Conservation (phyloP, 202 grass and related monocot genomes). For the Bolboschoenoplectus hybrid region DNA sequence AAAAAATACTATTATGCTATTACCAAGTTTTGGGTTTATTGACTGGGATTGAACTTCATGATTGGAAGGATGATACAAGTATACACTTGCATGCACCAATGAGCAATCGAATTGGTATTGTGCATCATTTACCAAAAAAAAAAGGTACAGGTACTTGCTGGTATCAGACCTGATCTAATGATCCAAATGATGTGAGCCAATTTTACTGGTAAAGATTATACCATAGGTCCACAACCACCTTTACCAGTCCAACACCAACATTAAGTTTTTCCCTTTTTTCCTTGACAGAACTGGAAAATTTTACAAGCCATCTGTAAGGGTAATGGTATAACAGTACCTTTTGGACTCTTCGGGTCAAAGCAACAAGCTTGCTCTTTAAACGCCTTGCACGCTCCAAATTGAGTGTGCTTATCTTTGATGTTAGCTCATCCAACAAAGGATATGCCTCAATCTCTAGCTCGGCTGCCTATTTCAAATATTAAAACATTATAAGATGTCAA, state of each 20-base stretch:
- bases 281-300: not conserved
- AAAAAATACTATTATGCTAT: not conserved
- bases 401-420: constrained; percentile 68
- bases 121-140: not conserved
- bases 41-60: not conserved
- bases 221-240: constrained; percentile 1
- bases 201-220: constrained; percentile 24
- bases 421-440: constrained; percentile 81
- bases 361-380: constrained; percentile 91
- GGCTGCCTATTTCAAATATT: constrained; percentile 54
- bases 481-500: constrained; percentile 8
- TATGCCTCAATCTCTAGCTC: constrained; percentile 90
- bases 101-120: not conserved
- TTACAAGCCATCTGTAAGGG: not conserved
- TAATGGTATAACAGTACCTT: constrained; percentile 59
- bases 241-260: not conserved
- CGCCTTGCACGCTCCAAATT: constrained; percentile 77
- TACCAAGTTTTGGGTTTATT: not conserved
- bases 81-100: constrained; percentile 18
- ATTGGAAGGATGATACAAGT: not conserved
- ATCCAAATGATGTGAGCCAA: not conserved
- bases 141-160: not conserved
- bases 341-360: constrained; percentile 83
- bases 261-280: not conserved
- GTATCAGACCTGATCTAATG: not conserved